phyloP scores from a whole-genome alignment of 768 basidiomycete species.

The Suillus americanus region DNA sequence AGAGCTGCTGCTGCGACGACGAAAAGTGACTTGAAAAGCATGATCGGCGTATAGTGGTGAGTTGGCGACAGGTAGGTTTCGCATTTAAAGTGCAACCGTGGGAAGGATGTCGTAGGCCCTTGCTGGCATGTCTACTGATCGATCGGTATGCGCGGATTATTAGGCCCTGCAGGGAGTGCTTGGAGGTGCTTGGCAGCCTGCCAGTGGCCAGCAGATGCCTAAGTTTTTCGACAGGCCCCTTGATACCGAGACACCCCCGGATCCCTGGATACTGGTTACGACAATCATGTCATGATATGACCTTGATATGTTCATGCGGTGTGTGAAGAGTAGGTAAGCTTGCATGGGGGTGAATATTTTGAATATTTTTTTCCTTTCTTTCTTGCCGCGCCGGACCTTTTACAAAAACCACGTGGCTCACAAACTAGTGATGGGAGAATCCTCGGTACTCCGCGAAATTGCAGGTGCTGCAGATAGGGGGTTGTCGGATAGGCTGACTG shows the following conservation, averaged over 20 bases:
- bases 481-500: too few species aligned
- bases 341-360: neutral
- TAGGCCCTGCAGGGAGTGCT: neutral
- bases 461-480: too few species aligned
- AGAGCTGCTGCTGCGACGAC: constrained; percentile 16
- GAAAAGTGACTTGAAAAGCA: constrained; percentile 19
- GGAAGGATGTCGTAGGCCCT: neutral
- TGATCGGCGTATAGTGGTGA: neutral
- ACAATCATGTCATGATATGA: neutral
- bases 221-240: neutral
- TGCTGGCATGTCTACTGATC: neutral
- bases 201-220: neutral
- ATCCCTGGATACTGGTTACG: neutral
- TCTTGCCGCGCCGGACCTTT: too few species aligned
- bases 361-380: too few species aligned
- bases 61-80: neutral
- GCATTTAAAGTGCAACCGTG: neutral
- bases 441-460: too few species aligned
- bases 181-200: neutral
- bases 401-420: too few species aligned
- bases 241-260: neutral
- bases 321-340: neutral
- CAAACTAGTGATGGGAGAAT: too few species aligned
- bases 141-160: neutral
- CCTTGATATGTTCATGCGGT: neutral